These are phyloP conservation scores for Akanthomyces dipterigenus DNA, from an alignment of 2,329 filamentous ascomycete genomes.

Conservation along the genomic window DNA sequence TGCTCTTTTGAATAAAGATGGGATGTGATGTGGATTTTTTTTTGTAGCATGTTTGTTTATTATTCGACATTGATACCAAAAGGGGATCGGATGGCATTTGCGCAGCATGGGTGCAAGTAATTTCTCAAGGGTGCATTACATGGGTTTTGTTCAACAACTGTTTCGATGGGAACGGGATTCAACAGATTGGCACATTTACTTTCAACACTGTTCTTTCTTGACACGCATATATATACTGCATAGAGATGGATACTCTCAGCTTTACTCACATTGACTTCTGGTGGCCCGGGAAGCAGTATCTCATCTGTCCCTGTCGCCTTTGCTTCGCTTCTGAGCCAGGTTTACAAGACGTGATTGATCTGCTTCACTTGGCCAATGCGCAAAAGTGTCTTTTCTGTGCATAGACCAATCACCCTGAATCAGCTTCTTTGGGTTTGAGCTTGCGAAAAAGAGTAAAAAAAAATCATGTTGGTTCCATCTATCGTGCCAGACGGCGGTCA, in stretches of 20 bases:
- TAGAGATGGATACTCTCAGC: neutral
- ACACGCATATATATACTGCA: neutral
- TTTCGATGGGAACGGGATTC: neutral
- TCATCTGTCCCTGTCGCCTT: no score
- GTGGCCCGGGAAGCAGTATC: no score
- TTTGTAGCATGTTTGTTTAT: neutral
- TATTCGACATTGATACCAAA: constrained; percentile 8
- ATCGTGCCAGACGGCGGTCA: no score
- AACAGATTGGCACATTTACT: neutral
- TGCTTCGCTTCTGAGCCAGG: no score
- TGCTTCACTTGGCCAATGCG: no score
- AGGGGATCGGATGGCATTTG: neutral
- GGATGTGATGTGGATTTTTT: neutral
- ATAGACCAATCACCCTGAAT: no score
- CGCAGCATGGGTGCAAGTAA: neutral
- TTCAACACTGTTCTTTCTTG: neutral
- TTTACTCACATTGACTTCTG: no score
- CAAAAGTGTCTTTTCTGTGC: no score
- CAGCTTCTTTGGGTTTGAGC: no score
- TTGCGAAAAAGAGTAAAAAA: no score
- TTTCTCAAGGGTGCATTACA: neutral
- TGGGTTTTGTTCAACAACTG: neutral
- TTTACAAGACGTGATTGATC: no score
- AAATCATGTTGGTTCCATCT: no score
- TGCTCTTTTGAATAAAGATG: neutral